phyloP scores from a whole-genome alignment of 352 stramenopile species.

The Peronospora belbahrii region DNA sequence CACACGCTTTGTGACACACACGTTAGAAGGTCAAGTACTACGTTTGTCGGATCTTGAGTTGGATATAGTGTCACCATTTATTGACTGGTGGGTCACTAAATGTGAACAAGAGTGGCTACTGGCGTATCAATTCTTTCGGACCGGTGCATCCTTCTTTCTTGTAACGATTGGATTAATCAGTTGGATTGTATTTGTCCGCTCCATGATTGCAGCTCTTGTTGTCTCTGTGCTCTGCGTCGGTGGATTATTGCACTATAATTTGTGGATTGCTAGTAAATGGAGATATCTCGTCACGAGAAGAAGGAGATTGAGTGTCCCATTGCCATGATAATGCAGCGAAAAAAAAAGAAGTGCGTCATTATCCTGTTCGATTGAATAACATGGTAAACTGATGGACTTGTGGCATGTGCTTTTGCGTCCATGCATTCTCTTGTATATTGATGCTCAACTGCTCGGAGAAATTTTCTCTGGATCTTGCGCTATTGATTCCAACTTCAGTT shows the following conservation, averaged over 20 bases:
- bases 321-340: conserved; percentile 7
- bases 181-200: conserved; percentile 56
- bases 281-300: conserved; percentile 47
- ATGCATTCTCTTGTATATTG: conserved; percentile 21
- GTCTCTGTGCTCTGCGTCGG: conserved; percentile 44
- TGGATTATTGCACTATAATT: conserved; percentile 56
- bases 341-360: too few species aligned
- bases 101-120: conserved; percentile 73
- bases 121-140: conserved; percentile 59
- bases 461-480: neutral
- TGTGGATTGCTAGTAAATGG: conserved; percentile 63
- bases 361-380: too few species aligned
- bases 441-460: conserved; percentile 2
- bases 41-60: conserved; percentile 44
- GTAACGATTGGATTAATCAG: conserved; percentile 44
- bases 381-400: conserved; percentile 1
- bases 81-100: conserved; percentile 53
- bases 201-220: conserved; percentile 25
- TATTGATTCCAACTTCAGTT: conserved; percentile 17
- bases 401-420: conserved; percentile 15
- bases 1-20: conserved; percentile 70
- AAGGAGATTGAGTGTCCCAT: conserved; percentile 15
- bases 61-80: conserved; percentile 62
- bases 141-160: conserved; percentile 54
- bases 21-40: conserved; percentile 61